Conservation (phyloP, 2,329 filamentous ascomycete species). For the Dichotomopilus funicola region DNA sequence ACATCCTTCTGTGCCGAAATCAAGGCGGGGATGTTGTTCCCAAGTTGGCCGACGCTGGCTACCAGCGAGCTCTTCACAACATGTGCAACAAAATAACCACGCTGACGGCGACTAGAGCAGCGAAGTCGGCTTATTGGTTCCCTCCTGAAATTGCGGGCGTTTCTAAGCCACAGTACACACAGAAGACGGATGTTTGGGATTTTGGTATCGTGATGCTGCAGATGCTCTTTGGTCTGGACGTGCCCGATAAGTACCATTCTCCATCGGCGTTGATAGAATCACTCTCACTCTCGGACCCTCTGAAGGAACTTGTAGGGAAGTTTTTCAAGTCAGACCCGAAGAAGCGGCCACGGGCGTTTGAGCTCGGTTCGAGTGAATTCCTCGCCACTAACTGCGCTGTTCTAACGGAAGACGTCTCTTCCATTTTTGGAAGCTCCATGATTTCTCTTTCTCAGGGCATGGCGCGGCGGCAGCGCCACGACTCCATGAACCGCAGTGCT, state of each 20-base stretch:
- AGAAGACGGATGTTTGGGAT: conserved; percentile 92
- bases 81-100: conserved; percentile 49
- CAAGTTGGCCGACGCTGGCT: conserved; percentile 69
- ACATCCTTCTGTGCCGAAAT: conserved; percentile 70
- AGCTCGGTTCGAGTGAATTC: conserved; percentile 59
- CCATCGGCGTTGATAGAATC: conserved; percentile 67
- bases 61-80: conserved; percentile 60
- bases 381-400: conserved; percentile 59
- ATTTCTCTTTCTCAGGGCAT: conserved; percentile 36
- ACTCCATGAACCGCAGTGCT: conserved; percentile 51
- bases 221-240: conserved; percentile 83
- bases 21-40: conserved; percentile 61
- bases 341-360: conserved; percentile 78
- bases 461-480: conserved; percentile 49
- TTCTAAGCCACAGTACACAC: conserved; percentile 56
- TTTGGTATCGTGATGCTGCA: conserved; percentile 87
- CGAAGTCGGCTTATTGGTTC: conserved; percentile 75
- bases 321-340: conserved; percentile 82
- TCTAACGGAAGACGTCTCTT: conserved; percentile 40
- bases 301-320: conserved; percentile 73
- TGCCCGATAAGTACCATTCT: conserved; percentile 70
- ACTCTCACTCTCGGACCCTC: conserved; percentile 62
- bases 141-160: conserved; percentile 66
- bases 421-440: conserved; percentile 38
- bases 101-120: conserved; percentile 48